These are phyloP conservation scores for Zanthoxylum bungeanum DNA, from an alignment of 345 rosid genomes.

Conservation along the genomic window DNA sequence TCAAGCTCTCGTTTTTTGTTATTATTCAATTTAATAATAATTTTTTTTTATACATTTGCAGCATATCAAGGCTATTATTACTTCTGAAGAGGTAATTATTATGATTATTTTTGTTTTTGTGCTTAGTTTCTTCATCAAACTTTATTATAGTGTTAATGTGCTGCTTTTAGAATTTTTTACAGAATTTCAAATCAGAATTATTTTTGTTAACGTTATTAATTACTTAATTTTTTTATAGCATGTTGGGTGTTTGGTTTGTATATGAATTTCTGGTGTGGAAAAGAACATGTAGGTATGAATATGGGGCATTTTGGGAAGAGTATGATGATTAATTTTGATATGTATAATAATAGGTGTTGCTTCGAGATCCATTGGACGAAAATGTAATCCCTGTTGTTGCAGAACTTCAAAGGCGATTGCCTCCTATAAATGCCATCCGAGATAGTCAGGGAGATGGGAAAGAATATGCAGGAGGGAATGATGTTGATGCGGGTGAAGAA, in stretches of 20 bases:
- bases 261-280: neutral
- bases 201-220: neutral
- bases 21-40: neutral
- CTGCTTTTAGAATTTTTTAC: too few relatives aligned
- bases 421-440: slow-evolving; percentile 32
- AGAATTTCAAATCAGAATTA: neutral
- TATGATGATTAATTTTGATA: neutral
- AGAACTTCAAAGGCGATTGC: slow-evolving; percentile 85
- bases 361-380: slow-evolving; percentile 80
- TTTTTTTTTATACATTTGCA: slow-evolving; percentile 23
- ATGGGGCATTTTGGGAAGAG: neutral
- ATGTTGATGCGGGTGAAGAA: slow-evolving; percentile 76
- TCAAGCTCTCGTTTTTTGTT: neutral
- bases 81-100: slow-evolving; percentile 72
- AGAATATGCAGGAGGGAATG: slow-evolving; percentile 42
- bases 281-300: neutral
- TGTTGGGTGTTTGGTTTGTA: neutral
- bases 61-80: slow-evolving; percentile 97
- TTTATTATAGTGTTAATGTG: neutral
- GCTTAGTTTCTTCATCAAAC: neutral
- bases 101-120: neutral
- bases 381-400: slow-evolving; percentile 81
- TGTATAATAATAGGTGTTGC: slow-evolving; percentile 67
- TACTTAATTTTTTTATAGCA: too few relatives aligned
- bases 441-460: slow-evolving; percentile 48